Percentiles rank a stretch among this genome's conserved stretches.
phyloP scores from a whole-genome alignment of 192 early-diverging fungal genomes.

The Coemansia guatemalensis region DNA sequence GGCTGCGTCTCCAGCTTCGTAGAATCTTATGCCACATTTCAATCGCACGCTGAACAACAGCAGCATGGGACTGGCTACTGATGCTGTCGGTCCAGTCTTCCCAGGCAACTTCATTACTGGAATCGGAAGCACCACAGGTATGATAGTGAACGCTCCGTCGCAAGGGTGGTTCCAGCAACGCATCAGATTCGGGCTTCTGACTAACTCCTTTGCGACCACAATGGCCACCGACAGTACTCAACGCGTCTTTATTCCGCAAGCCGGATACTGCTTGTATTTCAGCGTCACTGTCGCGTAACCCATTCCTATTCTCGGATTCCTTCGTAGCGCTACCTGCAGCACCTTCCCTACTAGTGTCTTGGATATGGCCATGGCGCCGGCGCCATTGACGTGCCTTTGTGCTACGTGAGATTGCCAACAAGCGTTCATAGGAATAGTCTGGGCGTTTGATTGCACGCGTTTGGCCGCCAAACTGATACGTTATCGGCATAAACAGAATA shows the following conservation, averaged over 20 bases:
- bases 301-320: no score
- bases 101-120: conserved; percentile 17
- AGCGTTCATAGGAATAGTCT: conserved; percentile 34
- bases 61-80: background rate
- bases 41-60: conserved; percentile 13
- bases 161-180: background rate
- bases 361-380: conserved; percentile 4
- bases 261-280: no score
- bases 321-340: background rate
- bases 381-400: conserved; percentile 31
- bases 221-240: no score
- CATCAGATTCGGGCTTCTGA: background rate
- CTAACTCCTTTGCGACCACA: no score
- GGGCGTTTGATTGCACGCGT: conserved; percentile 19
- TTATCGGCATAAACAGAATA: conserved; percentile 18
- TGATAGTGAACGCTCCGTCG: background rate
- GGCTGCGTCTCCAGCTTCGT: conserved; percentile 14
- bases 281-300: no score
- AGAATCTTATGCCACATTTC: conserved; percentile 36
- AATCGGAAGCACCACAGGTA: background rate
- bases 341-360: background rate
- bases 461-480: conserved; percentile 13
- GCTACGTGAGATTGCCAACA: conserved; percentile 28
- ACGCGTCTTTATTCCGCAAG: no score
- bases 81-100: conserved; percentile 29